A percentile compares a stretch with the other conserved stretches of the same genome.
phyloP scores from a whole-genome alignment of 1,139 yeast species.

The Lizanozyma gosingica region DNA sequence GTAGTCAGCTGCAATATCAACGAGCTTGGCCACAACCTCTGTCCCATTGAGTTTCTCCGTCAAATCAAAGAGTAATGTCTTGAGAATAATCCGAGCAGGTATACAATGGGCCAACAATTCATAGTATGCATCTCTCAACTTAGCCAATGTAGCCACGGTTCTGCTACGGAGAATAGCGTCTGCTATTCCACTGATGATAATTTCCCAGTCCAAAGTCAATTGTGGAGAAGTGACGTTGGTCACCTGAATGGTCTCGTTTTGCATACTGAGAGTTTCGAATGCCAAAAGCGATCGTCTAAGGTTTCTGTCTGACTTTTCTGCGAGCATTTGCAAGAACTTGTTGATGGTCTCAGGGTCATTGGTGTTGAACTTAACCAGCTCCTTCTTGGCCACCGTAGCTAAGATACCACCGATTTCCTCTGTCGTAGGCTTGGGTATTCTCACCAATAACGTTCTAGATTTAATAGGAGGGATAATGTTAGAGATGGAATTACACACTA shows the following conservation, averaged over 20 bases:
- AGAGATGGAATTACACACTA: constrained; percentile 84
- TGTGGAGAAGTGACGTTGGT: constrained; percentile 33
- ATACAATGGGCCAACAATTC: constrained; percentile 89
- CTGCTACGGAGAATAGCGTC: constrained; percentile 49
- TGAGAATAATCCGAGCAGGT: constrained; percentile 73
- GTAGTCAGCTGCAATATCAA: constrained; percentile 63
- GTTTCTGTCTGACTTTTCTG: constrained; percentile 55
- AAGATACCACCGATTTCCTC: constrained; percentile 52
- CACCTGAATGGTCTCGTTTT: constrained; percentile 43
- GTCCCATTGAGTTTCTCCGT: constrained; percentile 30
- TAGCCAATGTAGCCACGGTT: constrained; percentile 64
- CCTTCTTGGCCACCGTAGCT: constrained; percentile 46
- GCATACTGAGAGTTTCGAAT: constrained; percentile 79
- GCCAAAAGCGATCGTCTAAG: constrained; percentile 70
- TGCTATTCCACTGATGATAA: constrained; percentile 61
- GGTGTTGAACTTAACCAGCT: constrained; percentile 40
- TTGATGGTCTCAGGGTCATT: constrained; percentile 25
- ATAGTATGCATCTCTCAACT: constrained; percentile 66
- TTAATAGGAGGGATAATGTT: constrained; percentile 90
- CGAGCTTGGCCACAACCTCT: constrained; percentile 39
- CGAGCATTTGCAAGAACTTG: constrained; percentile 42
- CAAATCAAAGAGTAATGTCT: constrained; percentile 54
- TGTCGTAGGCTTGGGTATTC: constrained; percentile 74
- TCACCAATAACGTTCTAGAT: constrained; percentile 78
- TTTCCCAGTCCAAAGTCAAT: constrained; percentile 76